Evolutionary conservation across 2,329 filamentous ascomycete species (phyloP).

Genomic region (Scedosporium dehoogii): DNA sequence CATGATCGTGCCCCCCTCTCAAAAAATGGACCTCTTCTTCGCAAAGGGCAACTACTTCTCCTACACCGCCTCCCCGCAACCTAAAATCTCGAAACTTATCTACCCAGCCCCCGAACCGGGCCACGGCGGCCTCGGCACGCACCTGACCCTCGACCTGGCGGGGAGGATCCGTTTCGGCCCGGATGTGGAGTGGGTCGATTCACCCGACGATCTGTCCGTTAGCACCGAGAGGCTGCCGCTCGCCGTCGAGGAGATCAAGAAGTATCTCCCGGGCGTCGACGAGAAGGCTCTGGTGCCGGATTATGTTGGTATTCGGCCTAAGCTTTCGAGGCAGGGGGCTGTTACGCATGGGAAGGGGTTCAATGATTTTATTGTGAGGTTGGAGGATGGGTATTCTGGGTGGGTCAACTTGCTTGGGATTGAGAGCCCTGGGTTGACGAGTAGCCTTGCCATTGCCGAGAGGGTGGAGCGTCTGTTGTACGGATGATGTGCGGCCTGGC

Average conservation of each 20-base stretch:
- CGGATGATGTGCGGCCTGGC: conserved; percentile 12
- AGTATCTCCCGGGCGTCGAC: conserved; percentile 70
- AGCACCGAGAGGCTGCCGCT: conserved; percentile 51
- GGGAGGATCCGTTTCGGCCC: conserved; percentile 86
- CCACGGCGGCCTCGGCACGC: conserved; percentile 77
- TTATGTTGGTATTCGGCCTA: conserved; percentile 88
- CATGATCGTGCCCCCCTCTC: conserved; percentile 55
- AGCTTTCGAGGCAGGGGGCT: conserved; percentile 53
- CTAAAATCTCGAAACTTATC: conserved; percentile 60
- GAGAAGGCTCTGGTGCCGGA: conserved; percentile 58
- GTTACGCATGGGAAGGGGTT: conserved; percentile 60
- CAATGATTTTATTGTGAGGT: conserved; percentile 71
- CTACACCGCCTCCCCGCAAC: conserved; percentile 53
- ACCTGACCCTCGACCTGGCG: conserved; percentile 80
- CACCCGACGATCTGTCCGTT: conserved; percentile 58
- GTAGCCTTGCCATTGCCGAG: conserved; percentile 75
- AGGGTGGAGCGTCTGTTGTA: conserved; percentile 51
- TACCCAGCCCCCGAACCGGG: conserved; percentile 83
- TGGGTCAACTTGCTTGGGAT: conserved; percentile 90
- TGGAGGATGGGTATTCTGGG: conserved; percentile 67
- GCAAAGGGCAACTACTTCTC: conserved; percentile 96
- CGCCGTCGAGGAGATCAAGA: conserved; percentile 64
- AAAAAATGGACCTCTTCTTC: conserved; percentile 58
- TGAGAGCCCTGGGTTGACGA: conserved; percentile 87
- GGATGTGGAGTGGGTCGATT: conserved; percentile 85